Percentiles rank a stretch among this genome's conserved stretches.
Conservation (phyloP, 441 rosid genomes). For the Isatis lusitanica region DNA sequence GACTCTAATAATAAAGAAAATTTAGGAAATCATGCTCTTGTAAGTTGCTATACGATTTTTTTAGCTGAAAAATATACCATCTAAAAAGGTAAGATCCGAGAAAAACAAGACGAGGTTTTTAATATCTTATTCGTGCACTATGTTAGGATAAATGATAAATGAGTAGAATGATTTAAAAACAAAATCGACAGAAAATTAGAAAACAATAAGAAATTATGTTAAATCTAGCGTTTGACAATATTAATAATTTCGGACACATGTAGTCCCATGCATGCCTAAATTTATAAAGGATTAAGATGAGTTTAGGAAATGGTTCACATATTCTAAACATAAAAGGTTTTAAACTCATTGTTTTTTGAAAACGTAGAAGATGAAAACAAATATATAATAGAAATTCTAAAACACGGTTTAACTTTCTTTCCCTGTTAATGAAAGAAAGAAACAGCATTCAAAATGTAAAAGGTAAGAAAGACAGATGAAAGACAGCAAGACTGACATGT, state of each 20-base stretch:
- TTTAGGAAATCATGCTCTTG: too few species aligned
- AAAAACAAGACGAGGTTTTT: too few species aligned
- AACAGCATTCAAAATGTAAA: not conserved
- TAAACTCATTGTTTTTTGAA: too few species aligned
- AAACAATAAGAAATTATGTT: not conserved
- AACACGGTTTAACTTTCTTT: not conserved
- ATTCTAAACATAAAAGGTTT: too few species aligned
- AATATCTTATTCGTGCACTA: too few species aligned
- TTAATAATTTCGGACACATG: not conserved
- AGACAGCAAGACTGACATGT: conserved; percentile 27
- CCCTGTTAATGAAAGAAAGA: not conserved
- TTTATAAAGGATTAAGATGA: not conserved
- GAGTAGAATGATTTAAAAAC: too few species aligned
- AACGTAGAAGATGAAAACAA: not conserved
- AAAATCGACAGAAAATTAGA: not conserved
- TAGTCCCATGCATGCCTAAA: not conserved
- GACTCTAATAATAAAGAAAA: too few species aligned
- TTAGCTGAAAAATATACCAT: too few species aligned
- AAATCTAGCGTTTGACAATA: not conserved
- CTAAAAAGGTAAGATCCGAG: too few species aligned
- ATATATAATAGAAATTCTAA: not conserved
- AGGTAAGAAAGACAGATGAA: not conserved
- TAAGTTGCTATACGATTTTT: too few species aligned
- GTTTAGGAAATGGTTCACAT: too few species aligned
- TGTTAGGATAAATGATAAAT: too few species aligned